Base-by-base conservation (phyloP, 2,329 filamentous ascomycete species). In the Diaporthe humulicola region DNA sequence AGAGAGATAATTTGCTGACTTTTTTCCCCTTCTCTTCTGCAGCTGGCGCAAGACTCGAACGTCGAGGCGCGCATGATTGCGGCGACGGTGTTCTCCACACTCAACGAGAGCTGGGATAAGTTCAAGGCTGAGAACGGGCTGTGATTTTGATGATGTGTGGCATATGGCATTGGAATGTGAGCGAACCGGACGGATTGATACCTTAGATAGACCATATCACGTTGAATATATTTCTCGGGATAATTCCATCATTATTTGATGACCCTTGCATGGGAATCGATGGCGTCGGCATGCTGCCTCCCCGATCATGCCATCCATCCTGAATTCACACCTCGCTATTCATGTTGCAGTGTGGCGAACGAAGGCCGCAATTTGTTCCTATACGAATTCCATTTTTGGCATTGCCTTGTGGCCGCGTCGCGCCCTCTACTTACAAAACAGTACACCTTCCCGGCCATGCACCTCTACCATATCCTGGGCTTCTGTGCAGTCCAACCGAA, bases 101-200 rank as follows among this genome's bases (percentile, higher is more conserved):
- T 94, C 61, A 94, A 94, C 80, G 92, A 94, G 84, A 91, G 90
- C 74, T 93, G 92, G 92, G 92, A 93, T 81, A 93, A 92, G 81
- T 94, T 94, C 81, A 93, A 93, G 83, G 85, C 88, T 52, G 91
- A 93, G 79, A 94, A 94, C 80, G 90, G 90, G 54, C 85, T 93
- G 82, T 93, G 82, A 82, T 73, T 10, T 10, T 50, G 19, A 50
- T 38, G 28, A 52, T 50, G 30, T 50, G 10, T 64, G 45, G 42
- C 50, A 48, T 48, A 15, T 71, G 36, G 71, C 57, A 64, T 42
- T 38, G 28, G 36, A 7, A 38, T 42, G 22, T 25, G 40, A 66
- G 70, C 75, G 30, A 28, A 60, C 38, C 28, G 40, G n/a, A 64
- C 66, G 48, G 36, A 48, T 72, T 74, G 73, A 76, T 76, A 74